Base-by-base conservation (phyloP, 306 rosid genomes). In the Hylodesmum podocarpum region DNA sequence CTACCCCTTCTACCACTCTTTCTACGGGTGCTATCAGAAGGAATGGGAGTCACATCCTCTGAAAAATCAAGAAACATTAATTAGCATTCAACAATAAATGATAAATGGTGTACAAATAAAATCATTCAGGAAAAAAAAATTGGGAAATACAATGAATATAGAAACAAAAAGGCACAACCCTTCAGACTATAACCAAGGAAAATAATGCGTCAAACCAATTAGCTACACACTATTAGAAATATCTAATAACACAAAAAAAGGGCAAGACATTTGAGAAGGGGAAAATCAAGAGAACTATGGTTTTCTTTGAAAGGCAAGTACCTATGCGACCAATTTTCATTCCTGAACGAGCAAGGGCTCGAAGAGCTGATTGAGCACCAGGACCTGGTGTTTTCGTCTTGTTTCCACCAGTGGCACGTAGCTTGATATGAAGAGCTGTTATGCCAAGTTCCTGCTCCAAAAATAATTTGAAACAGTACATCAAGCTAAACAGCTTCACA, bases 11-110 rank as follows among this genome's bases (percentile, higher is more conserved):
- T 86, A 19, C 97, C 97, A 76, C 97, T 92, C 91, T 90, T 93
- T 84, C 97, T 87, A 37, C 97, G 96, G 16, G 97, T 92, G 90
- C 96, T 90, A 13, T 92, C 97, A 0, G 96, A 88, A 1, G 97
- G 97, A 80, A 92, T 92, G 7, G 97, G 97, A 49, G 97, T 92
- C 14, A 90, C 97, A 58, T 92, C 97, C 97, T 92, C 97, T 92
- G 92, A 15, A 86, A 85, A 62, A 72, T 6, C 6, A 65, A 16
- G 0, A 34, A 16, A 29, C 6, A 19, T 43, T 5, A 5, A 40
- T 58, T 28, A 18, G 28, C 0, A 33, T 29, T 9, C 40, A 16
- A 15, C 2, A 58, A 28, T 25, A 9, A 3, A n/a, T n/a, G n/a
- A n/a, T n/a, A 53, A 28, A 41, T 25, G 21, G 3, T 7, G 39